phyloP scores from a whole-genome alignment of 345 rosid species.

The Linum lewisii region DNA sequence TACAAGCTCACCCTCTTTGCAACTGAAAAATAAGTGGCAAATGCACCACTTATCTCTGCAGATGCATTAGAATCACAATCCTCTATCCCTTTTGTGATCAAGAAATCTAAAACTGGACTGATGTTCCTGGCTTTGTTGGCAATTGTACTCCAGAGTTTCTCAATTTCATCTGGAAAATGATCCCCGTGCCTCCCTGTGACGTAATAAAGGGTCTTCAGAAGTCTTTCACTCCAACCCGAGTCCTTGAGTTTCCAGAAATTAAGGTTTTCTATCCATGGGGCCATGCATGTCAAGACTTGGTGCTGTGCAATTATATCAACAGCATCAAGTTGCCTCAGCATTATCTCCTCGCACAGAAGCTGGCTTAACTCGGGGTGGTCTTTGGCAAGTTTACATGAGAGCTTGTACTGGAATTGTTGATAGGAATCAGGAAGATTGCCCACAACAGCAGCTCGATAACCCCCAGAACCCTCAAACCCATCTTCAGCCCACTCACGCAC shows the following conservation, averaged over 20 bases:
- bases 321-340: conserved; percentile 99
- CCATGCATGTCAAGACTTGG: conserved; percentile 99
- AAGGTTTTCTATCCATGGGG: conserved; percentile 99
- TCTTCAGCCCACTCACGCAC: conserved; percentile 96
- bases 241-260: conserved; percentile 99
- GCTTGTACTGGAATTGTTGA: conserved; percentile 97
- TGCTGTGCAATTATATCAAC: conserved; percentile 98
- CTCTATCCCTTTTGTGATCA: conserved; percentile 94
- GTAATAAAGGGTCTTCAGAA: conserved; percentile 91
- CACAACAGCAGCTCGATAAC: conserved; percentile 96
- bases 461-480: conserved; percentile 77
- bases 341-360: conserved; percentile 95
- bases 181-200: conserved; percentile 99
- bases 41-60: conserved; percentile 97
- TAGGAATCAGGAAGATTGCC: conserved; percentile 98
- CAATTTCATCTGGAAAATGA: conserved; percentile 98
- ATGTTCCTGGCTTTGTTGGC: conserved; percentile 93
- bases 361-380: conserved; percentile 95
- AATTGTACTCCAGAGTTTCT: conserved; percentile 97
- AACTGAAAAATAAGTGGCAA: conserved; percentile 97
- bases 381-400: conserved; percentile 93
- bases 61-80: conserved; percentile 99
- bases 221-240: conserved; percentile 96
- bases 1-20: conserved; percentile 96
- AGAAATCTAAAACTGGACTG: conserved; percentile 91